phyloP scores from a whole-genome alignment of 1,139 yeast species.

The Lodderomyces margitis region DNA sequence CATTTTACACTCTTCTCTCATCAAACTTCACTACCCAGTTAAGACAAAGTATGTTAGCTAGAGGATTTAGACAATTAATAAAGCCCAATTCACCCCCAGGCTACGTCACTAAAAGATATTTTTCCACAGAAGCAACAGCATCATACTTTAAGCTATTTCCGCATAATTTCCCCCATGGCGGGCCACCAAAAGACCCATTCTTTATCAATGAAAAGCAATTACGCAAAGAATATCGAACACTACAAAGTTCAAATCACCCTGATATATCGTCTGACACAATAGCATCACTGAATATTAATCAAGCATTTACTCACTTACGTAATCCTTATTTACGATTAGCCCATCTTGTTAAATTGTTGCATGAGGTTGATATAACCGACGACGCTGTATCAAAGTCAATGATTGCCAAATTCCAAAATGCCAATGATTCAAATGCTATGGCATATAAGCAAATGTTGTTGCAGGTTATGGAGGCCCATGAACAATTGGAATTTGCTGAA shows the following conservation, averaged over 20 bases:
- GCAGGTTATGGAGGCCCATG: constrained; percentile 81
- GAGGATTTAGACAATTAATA: background rate
- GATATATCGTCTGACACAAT: constrained; percentile 43
- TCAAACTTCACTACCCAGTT: background rate
- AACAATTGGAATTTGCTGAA: constrained; percentile 63
- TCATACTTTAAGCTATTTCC: constrained; percentile 69
- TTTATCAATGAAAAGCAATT: constrained; percentile 51
- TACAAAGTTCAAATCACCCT: constrained; percentile 81
- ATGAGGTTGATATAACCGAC: constrained; percentile 37
- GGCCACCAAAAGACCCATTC: constrained; percentile 67
- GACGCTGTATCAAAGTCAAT: constrained; percentile 40
- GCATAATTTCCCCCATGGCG: constrained; percentile 62
- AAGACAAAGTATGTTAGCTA: background rate
- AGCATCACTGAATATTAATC: constrained; percentile 57
- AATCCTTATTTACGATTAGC: constrained; percentile 65
- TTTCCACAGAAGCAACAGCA: constrained; percentile 12
- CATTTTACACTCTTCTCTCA: background rate
- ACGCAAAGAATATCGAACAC: constrained; percentile 67
- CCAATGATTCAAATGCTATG: constrained; percentile 29
- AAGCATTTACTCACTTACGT: constrained; percentile 68
- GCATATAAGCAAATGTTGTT: constrained; percentile 60
- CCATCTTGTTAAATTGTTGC: constrained; percentile 38
- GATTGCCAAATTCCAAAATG: constrained; percentile 32
- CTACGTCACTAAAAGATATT: background rate
- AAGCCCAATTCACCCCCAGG: background rate